Evolutionary conservation across 2,329 filamentous ascomycete genomes (phyloP).

Genomic region (Cladosporium sp.): DNA sequence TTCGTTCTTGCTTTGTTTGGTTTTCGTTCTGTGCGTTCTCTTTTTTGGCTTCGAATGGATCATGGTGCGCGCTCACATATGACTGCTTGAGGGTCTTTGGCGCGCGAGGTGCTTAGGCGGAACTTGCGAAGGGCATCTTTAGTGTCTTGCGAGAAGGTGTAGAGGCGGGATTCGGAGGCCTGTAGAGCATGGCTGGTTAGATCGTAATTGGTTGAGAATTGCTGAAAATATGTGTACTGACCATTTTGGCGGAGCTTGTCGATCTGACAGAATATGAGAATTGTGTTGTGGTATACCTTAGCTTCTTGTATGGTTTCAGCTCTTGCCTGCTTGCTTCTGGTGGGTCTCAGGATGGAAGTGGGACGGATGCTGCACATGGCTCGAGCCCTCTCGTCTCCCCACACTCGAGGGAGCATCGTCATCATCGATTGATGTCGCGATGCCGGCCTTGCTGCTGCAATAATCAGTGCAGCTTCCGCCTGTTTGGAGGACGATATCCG

Average conservation of each 20-base stretch:
- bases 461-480: constrained; percentile 1
- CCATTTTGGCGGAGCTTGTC: background rate
- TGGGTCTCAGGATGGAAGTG: background rate
- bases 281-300: background rate
- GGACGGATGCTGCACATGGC: constrained; percentile 1
- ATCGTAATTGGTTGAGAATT: background rate
- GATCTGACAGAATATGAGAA: background rate
- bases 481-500: background rate
- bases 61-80: constrained; percentile 71
- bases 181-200: constrained; percentile 27
- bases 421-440: constrained; percentile 3
- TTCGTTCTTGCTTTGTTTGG: background rate
- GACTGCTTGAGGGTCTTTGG: constrained; percentile 82
- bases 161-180: constrained; percentile 82
- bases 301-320: background rate
- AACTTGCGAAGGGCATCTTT: constrained; percentile 92
- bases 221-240: background rate
- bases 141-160: constrained; percentile 88
- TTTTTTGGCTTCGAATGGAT: background rate
- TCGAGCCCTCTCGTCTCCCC: constrained; percentile 4
- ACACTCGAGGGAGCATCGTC: background rate
- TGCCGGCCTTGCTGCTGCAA: background rate
- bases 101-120: constrained; percentile 82
- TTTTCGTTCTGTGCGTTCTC: background rate
- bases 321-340: background rate